Evolutionary conservation across 768 basidiomycete species (phyloP).

Genomic region (Baorangia bicolor): DNA sequence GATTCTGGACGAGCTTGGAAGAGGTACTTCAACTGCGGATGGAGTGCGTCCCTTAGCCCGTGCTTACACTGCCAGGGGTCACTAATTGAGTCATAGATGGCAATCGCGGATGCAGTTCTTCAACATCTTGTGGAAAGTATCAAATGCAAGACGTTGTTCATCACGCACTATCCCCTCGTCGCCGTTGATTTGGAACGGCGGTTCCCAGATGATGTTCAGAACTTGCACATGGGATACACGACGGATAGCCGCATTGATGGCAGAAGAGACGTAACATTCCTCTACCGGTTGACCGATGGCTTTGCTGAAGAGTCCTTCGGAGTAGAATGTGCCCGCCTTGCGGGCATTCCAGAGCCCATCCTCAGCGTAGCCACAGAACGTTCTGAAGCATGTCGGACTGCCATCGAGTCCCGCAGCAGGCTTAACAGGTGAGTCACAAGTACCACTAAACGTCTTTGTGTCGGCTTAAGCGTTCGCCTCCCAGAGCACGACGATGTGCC

Average conservation of each 20-base stretch:
- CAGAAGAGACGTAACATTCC: conserved; percentile 77
- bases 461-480: background rate
- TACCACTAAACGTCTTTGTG: background rate
- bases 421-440: conserved; percentile 46
- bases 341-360: conserved; percentile 73
- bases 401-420: conserved; percentile 49
- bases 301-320: conserved; percentile 85
- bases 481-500: conserved; percentile 30
- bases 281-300: conserved; percentile 74
- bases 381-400: conserved; percentile 53
- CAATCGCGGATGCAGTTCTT: conserved; percentile 81
- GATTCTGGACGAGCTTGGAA: conserved; percentile 85
- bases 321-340: conserved; percentile 88
- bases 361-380: conserved; percentile 57
- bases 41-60: conserved; percentile 47
- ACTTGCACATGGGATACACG: conserved; percentile 85
- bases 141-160: conserved; percentile 80
- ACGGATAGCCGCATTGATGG: conserved; percentile 71
- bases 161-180: conserved; percentile 91
- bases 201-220: conserved; percentile 62
- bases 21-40: conserved; percentile 92
- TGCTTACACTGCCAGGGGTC: background rate
- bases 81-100: conserved; percentile 53
- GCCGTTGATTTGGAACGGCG: conserved; percentile 63
- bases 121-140: conserved; percentile 60